Percentiles rank a stretch among this genome's conserved stretches.
These are phyloP conservation scores for Diplodia sapinea DNA, from an alignment of 2,329 filamentous ascomycete species.

Conservation along the genomic window DNA sequence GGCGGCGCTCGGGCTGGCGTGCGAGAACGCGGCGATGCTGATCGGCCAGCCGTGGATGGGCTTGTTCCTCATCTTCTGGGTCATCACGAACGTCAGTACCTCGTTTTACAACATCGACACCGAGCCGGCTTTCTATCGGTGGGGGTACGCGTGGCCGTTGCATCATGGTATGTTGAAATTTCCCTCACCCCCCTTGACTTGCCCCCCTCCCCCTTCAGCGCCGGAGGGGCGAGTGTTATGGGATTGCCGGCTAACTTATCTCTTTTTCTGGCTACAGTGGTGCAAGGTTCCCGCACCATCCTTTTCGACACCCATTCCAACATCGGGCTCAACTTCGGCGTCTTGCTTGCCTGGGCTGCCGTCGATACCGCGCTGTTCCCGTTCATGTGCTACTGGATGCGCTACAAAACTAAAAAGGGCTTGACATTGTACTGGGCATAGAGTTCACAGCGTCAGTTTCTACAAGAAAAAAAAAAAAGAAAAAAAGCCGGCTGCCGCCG, in stretches of 20 bases:
- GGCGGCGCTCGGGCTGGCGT: conserved; percentile 66
- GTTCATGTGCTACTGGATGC: conserved; percentile 52
- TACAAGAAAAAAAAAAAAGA: too few relatives aligned
- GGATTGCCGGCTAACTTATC: not conserved
- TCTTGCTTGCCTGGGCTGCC: conserved; percentile 64
- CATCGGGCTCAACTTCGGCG: conserved; percentile 66
- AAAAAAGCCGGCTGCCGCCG: not conserved
- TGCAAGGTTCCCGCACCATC: conserved; percentile 65
- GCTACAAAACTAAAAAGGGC: conserved; percentile 44
- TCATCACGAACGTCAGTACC: conserved; percentile 68
- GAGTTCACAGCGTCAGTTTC: not conserved
- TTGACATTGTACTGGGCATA: conserved; percentile 27
- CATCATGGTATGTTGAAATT: conserved; percentile 56
- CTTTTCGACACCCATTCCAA: conserved; percentile 64
- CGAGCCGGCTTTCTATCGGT: conserved; percentile 64
- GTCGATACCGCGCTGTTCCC: conserved; percentile 62
- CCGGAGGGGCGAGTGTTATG: too few relatives aligned
- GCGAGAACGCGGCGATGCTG: conserved; percentile 69
- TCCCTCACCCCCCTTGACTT: not conserved
- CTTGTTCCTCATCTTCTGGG: conserved; percentile 71
- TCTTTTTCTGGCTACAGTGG: conserved; percentile 47
- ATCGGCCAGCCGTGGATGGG: conserved; percentile 66
- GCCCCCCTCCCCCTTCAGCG: too few relatives aligned
- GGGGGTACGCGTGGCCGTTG: conserved; percentile 69
- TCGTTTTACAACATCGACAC: conserved; percentile 66